phyloP scores from a whole-genome alignment of 495 filamentous ascomycete genomes.

The Penicillium fimorum region DNA sequence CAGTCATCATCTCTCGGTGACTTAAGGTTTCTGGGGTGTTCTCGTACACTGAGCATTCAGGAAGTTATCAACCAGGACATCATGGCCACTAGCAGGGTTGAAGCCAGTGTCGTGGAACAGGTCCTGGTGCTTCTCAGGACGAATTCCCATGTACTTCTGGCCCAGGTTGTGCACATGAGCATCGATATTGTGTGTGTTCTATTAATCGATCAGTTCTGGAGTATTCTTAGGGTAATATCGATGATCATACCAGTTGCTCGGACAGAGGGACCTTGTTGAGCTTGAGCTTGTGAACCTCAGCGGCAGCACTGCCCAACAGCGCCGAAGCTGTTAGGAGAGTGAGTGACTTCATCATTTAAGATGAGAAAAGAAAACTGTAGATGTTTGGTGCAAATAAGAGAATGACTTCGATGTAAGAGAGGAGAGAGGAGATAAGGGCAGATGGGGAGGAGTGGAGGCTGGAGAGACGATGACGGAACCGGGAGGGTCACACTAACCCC shows the following conservation, averaged over 20 bases:
- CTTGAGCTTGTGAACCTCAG: constrained; percentile 89
- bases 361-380: constrained; percentile 8
- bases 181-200: constrained; percentile 77
- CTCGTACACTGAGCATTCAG: constrained; percentile 95
- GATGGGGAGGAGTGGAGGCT: constrained; percentile 22
- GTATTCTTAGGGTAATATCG: not conserved
- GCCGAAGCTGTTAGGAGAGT: constrained; percentile 70
- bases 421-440: constrained; percentile 23
- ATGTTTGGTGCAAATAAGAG: constrained; percentile 18
- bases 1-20: constrained; percentile 15
- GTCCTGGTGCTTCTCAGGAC: constrained; percentile 64
- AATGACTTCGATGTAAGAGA: constrained; percentile 24
- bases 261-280: constrained; percentile 92
- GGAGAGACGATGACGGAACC: constrained; percentile 28
- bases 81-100: constrained; percentile 66
- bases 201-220: constrained; percentile 18
- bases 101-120: constrained; percentile 75
- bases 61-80: constrained; percentile 93
- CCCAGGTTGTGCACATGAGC: constrained; percentile 77
- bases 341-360: constrained; percentile 74
- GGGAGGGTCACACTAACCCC: constrained; percentile 14
- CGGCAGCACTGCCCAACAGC: constrained; percentile 80
- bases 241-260: constrained; percentile 79
- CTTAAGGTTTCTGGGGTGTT: not conserved
- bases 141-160: constrained; percentile 82